A percentile compares a stretch with the other conserved stretches of the same genome.
Evolutionary conservation across 2,329 filamentous ascomycete genomes (phyloP).

Genomic region (Cladosporium phlei): DNA sequence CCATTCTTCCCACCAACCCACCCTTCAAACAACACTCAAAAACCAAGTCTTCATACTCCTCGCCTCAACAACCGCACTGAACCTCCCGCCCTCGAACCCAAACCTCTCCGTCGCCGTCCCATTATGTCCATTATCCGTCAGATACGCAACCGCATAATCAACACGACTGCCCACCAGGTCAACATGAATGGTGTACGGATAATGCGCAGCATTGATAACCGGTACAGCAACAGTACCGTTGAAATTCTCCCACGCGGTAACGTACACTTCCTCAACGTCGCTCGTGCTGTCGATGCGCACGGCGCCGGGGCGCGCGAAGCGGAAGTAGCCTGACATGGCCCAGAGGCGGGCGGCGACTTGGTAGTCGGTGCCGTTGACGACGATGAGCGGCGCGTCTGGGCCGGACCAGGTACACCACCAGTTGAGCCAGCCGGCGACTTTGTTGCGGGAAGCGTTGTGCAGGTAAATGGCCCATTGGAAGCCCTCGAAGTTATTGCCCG

Average conservation of each 20-base stretch:
- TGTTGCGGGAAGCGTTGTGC: slow-evolving; percentile 22
- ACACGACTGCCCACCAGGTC: slow-evolving; percentile 14
- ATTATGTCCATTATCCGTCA: slow-evolving; percentile 23
- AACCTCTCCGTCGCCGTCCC: slow-evolving; percentile 13
- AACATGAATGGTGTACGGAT: slow-evolving; percentile 17
- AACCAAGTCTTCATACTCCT: slow-evolving; percentile 23
- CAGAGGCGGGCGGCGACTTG: slow-evolving; percentile 21
- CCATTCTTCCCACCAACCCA: too few species aligned
- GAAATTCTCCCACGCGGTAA: slow-evolving; percentile 19
- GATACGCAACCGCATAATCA: slow-evolving; percentile 16
- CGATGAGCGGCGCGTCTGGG: slow-evolving; percentile 18
- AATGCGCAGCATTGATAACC: slow-evolving; percentile 23
- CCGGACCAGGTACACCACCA: slow-evolving; percentile 18
- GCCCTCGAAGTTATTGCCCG: slow-evolving; percentile 18
- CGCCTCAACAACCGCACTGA: slow-evolving; percentile 18
- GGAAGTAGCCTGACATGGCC: slow-evolving; percentile 24
- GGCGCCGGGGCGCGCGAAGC: slow-evolving; percentile 22
- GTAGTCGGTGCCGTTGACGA: slow-evolving; percentile 16
- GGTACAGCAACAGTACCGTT: slow-evolving; percentile 23
- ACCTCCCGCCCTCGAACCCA: slow-evolving; percentile 4
- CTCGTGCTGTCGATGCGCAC: slow-evolving; percentile 14
- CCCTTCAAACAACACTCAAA: too few species aligned
- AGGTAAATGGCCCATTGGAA: slow-evolving; percentile 26
- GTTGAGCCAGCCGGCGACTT: slow-evolving; percentile 15
- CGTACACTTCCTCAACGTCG: slow-evolving; percentile 20